Percentiles rank a stretch among this genome's conserved stretches.
phyloP scores from a whole-genome alignment of 2,329 filamentous ascomycete species.

The Fusarium sp. region DNA sequence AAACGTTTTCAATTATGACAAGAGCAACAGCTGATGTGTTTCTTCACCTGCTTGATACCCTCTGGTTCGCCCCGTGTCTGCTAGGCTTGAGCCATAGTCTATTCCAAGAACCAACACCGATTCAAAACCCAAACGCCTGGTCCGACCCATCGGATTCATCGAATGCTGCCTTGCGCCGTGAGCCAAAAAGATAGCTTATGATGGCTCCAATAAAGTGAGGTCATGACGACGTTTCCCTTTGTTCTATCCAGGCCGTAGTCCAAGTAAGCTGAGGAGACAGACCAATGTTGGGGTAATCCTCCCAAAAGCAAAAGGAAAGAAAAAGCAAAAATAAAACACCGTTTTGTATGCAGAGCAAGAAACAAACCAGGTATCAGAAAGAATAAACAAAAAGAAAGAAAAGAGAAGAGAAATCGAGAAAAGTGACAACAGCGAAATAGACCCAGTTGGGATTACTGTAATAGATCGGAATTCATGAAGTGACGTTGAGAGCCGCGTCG shows the following conservation, averaged over 20 bases:
- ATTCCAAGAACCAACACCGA: constrained; percentile 39
- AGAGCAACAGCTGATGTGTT: constrained; percentile 10
- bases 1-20: constrained; percentile 19
- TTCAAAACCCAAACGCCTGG: constrained; percentile 27
- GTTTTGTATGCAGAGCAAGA: constrained; percentile 23
- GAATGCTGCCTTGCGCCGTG: constrained; percentile 40
- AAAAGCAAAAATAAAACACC: constrained; percentile 21
- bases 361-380: constrained; percentile 4
- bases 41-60: constrained; percentile 11
- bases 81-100: constrained; percentile 45
- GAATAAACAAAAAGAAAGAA: constrained; percentile 1
- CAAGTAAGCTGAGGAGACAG: constrained; percentile 10
- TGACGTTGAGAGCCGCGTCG: constrained; percentile 23
- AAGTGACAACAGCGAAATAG: constrained; percentile 17
- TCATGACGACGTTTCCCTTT: constrained; percentile 32
- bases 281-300: constrained; percentile 5
- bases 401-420: constrained; percentile 10
- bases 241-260: constrained; percentile 12
- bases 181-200: constrained; percentile 35
- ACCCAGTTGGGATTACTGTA: constrained; percentile 26
- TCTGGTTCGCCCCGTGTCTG: constrained; percentile 31
- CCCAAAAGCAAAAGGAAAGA: constrained; percentile 2
- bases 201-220: constrained; percentile 31
- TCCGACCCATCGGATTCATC: constrained; percentile 31
- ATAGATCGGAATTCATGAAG: constrained; percentile 22